Conservation (phyloP, 73 alveolate genomes). For the Uronychia binucleata region DNA sequence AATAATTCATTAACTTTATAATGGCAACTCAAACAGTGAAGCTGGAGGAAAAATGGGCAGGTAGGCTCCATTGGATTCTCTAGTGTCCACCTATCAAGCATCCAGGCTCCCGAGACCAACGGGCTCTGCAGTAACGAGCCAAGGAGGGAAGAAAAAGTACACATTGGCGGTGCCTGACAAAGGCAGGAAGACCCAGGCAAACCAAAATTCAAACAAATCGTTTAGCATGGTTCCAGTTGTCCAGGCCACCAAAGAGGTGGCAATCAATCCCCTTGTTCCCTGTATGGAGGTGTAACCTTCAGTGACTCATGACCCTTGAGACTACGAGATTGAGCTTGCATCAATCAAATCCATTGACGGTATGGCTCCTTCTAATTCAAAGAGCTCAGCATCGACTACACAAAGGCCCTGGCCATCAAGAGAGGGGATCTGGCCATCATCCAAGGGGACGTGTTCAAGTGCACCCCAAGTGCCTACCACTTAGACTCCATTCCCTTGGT, state of each 20-base stretch:
- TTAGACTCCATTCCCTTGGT: conserved; percentile 48
- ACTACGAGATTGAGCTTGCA: conserved; percentile 39
- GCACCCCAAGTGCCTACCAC: conserved; percentile 58
- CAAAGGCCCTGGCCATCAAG: conserved; percentile 60
- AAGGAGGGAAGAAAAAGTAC: not conserved
- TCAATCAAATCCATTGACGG: conserved; percentile 26
- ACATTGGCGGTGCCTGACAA: not conserved
- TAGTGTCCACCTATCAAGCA: conserved; percentile 2
- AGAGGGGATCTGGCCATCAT: conserved; percentile 72
- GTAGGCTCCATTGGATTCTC: conserved; percentile 4
- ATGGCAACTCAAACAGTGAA: conserved; percentile 56
- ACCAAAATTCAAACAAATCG: not conserved
- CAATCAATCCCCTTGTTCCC: not conserved
- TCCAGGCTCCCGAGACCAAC: not conserved
- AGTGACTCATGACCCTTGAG: conserved; percentile 12
- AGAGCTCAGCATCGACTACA: conserved; percentile 48
- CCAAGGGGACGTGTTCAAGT: conserved; percentile 66
- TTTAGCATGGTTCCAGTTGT: not conserved
- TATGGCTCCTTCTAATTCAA: conserved; percentile 14
- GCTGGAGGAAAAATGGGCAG: conserved; percentile 47
- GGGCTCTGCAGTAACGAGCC: not conserved
- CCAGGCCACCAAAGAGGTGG: not conserved
- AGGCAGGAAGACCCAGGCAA: not conserved
- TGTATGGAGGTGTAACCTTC: not conserved
- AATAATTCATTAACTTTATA: not conserved